Evolutionary conservation across 1,284 basidiomycete species (phyloP), one percentile per base, ranked within the genome.

Genomic region (Tilletia horrida): DNA sequence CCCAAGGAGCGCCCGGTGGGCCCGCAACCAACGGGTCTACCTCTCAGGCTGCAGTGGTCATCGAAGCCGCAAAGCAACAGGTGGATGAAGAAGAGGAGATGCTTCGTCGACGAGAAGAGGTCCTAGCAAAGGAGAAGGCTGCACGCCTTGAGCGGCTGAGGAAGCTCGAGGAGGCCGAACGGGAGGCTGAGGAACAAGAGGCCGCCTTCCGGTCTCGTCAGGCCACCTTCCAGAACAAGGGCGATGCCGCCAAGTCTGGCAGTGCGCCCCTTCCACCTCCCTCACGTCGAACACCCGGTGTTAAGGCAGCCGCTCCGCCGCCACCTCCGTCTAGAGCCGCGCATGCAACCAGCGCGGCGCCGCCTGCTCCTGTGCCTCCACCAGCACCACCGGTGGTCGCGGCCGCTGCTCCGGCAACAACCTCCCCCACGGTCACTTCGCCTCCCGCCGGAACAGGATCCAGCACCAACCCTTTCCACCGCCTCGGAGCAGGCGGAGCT

Each of bases 101-200:
- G 75, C 68, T 79, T 23, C 69, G 73, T 21, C 70, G 76, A 62
- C 71, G 77, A 0, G 77, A 79, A 65, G 73, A 78, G 48, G 76
- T 77, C 1, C 73, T 78, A 8, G 72, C 74, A 40, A 78, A 76
- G 68, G 76, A 78, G 68, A 79, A 77, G 63, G 75, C 69, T 0
- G 75, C 77, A 25, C 73, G 77, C 25, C 66, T 71, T 55, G 77
- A 75, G 42, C 71, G 77, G 16, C 71, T 79, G 45, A 70, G 65
- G 52, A 71, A 68, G 57, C 69, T 79, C 44, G 76, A 79, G 65
- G 75, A 78, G 70, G 76, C 78, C 47, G 77, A 79, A 65, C 73
- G 71, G 48, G 77, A 79, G 42, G 75, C 75, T 25, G 66, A 70
- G 42, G 65, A 65, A 45, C 75, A 78, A 52, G 76, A 78, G 63